phyloP scores from a whole-genome alignment of 164 flowering plant species.

The Aristolochia californica region DNA sequence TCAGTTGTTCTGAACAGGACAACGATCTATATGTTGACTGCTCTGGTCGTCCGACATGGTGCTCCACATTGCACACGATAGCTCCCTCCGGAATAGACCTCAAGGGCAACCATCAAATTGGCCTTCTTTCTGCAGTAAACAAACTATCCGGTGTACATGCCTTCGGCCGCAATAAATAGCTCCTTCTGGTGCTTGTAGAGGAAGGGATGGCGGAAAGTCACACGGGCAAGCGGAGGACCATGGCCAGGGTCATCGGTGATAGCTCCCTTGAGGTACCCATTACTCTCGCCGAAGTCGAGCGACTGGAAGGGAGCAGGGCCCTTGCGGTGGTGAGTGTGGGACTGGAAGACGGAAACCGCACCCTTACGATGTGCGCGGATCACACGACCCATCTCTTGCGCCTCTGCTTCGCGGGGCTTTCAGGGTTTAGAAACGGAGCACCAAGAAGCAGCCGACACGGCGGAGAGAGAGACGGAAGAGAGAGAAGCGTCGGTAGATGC shows the following conservation, averaged over 20 bases:
- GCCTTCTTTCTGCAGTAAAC: constrained; percentile 56
- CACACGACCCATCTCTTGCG: constrained; percentile 11
- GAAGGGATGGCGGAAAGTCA: constrained; percentile 51
- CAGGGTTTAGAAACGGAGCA: no score
- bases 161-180: constrained; percentile 57
- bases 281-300: constrained; percentile 53
- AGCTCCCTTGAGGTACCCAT: constrained; percentile 48
- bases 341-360: constrained; percentile 15
- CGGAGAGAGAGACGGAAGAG: no score
- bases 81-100: constrained; percentile 55
- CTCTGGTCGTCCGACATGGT: constrained; percentile 49
- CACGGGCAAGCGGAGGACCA: constrained; percentile 47
- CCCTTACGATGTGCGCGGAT: constrained; percentile 18
- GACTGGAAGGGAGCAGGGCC: constrained; percentile 48
- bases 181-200: constrained; percentile 56
- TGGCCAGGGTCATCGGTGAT: constrained; percentile 53
- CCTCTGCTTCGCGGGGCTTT: not conserved
- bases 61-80: constrained; percentile 55
- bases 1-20: no score
- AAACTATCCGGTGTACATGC: constrained; percentile 51
- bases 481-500: no score
- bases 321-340: constrained; percentile 41
- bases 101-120: constrained; percentile 35
- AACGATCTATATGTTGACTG: no score
- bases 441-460: no score